A percentile compares a stretch with the other conserved stretches of the same genome.
Conservation (phyloP, 2,329 filamentous ascomycete genomes). For the Calonectria honghensis region DNA sequence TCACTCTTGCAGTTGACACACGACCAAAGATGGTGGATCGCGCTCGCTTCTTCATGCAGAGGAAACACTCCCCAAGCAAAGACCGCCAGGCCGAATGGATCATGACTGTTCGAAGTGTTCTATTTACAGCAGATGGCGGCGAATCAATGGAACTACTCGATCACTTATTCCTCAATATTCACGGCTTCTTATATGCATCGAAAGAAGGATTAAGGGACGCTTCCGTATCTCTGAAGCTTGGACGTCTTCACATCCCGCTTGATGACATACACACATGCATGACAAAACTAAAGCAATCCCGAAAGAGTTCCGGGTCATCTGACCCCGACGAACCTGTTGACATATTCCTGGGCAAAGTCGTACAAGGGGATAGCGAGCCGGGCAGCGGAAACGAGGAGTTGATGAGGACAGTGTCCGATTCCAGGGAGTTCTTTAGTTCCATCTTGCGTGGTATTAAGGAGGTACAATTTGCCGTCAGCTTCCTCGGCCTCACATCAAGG, state of each 20-base stretch:
- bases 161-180: constrained; percentile 89
- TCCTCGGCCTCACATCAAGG: constrained; percentile 89
- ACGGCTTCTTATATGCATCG: constrained; percentile 91
- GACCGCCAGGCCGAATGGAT: constrained; percentile 93
- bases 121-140: constrained; percentile 89
- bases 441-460: constrained; percentile 95
- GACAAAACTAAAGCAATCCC: constrained; percentile 71
- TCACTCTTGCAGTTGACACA: constrained; percentile 93
- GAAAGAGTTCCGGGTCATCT: constrained; percentile 60
- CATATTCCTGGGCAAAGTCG: constrained; percentile 82
- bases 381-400: constrained; percentile 81
- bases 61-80: constrained; percentile 75
- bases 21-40: constrained; percentile 93
- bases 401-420: constrained; percentile 90
- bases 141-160: constrained; percentile 94
- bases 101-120: constrained; percentile 86
- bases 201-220: constrained; percentile 92
- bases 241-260: constrained; percentile 90
- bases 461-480: constrained; percentile 95
- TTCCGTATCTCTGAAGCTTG: constrained; percentile 91
- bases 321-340: constrained; percentile 70
- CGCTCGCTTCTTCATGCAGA: constrained; percentile 90
- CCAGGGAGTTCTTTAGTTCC: constrained; percentile 92
- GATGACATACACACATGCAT: constrained; percentile 85
- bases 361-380: constrained; percentile 82